These are phyloP conservation scores for Lolium multiflorum DNA, from an alignment of 176 grass and related monocot genomes.

Conservation along the genomic window DNA sequence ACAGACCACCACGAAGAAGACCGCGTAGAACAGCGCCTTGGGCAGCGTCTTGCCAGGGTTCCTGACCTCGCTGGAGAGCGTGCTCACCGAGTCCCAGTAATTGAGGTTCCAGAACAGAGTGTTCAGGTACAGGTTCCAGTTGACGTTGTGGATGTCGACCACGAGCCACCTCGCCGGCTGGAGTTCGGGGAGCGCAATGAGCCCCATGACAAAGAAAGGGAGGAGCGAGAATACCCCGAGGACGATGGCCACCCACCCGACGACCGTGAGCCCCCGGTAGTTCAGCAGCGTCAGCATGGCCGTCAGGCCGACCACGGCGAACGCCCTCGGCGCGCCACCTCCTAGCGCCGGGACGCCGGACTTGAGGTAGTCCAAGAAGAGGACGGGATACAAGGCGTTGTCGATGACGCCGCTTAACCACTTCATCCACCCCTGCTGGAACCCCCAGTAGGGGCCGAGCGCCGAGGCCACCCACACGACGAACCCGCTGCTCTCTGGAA, in stretches of 20 bases:
- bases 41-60: slow-evolving; percentile 43
- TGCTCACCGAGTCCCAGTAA: slow-evolving; percentile 20
- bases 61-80: not conserved
- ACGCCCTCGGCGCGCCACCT: not conserved
- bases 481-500: slow-evolving; percentile 22
- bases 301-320: not conserved
- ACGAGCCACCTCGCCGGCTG: slow-evolving; percentile 2
- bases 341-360: slow-evolving; percentile 6
- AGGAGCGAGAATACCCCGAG: slow-evolving; percentile 21
- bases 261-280: slow-evolving; percentile 20
- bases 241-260: not conserved
- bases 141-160: slow-evolving; percentile 11
- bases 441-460: slow-evolving; percentile 31
- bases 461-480: slow-evolving; percentile 32
- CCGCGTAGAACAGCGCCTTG: slow-evolving; percentile 48
- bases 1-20: slow-evolving; percentile 23
- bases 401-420: slow-evolving; percentile 29
- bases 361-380: slow-evolving; percentile 24
- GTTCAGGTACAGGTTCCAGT: slow-evolving; percentile 26
- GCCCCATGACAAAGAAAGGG: slow-evolving; percentile 15
- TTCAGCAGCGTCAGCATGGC: slow-evolving; percentile 20
- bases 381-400: slow-evolving; percentile 13
- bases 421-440: slow-evolving; percentile 26
- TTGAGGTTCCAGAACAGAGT: slow-evolving; percentile 35
- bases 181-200: slow-evolving; percentile 10